phyloP scores from a whole-genome alignment of 2,329 filamentous ascomycete species.

The Colletotrichum sp. region DNA sequence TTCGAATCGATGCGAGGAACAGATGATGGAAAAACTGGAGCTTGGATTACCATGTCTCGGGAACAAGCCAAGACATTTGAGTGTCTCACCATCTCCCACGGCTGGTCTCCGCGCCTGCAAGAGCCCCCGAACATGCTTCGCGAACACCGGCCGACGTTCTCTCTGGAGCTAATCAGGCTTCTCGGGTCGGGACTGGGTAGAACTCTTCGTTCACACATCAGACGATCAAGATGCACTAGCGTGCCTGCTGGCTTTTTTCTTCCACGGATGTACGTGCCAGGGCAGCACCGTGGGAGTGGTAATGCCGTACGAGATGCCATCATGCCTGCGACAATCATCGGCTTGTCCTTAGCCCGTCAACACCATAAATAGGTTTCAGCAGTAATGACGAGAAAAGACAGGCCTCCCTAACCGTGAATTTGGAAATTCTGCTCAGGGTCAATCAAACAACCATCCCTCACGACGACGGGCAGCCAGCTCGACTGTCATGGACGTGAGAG shows the following conservation, averaged over 20 bases:
- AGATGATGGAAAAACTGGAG: conserved; percentile 5
- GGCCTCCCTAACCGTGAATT: background rate
- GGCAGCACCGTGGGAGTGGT: background rate
- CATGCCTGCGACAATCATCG: background rate
- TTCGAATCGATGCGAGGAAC: background rate
- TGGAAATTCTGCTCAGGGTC: background rate
- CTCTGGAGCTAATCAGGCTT: background rate
- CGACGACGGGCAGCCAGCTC: background rate
- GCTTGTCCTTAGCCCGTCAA: background rate
- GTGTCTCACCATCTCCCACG: conserved; percentile 18
- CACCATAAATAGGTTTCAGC: background rate
- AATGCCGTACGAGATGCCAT: background rate
- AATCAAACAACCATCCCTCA: background rate
- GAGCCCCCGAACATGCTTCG: conserved; percentile 13
- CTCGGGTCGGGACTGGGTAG: background rate
- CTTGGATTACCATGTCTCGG: conserved; percentile 8
- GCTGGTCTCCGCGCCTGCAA: conserved; percentile 10
- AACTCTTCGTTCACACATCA: background rate
- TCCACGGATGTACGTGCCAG: background rate
- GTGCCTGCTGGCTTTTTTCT: background rate
- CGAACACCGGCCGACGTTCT: conserved; percentile 2
- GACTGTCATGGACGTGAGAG: background rate
- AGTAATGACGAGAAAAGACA: background rate
- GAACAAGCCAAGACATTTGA: conserved; percentile 3
- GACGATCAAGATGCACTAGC: conserved; percentile 4